These are phyloP conservation scores for Fusarium fracticaudum DNA, from an alignment of 2,329 filamentous ascomycete species.

Conservation along the genomic window DNA sequence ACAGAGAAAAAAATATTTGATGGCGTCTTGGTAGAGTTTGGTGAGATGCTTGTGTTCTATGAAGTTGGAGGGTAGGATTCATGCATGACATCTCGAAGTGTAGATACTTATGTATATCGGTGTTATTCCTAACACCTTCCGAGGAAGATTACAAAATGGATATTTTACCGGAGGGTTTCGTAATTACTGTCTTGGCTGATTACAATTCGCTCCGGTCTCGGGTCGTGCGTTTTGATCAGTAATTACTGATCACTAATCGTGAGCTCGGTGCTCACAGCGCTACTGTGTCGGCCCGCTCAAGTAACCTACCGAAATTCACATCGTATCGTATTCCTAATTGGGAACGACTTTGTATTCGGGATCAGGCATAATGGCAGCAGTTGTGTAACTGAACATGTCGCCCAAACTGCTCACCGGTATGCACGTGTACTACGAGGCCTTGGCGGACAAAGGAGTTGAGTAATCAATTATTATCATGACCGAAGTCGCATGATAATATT, in stretches of 20 bases:
- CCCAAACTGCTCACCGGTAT: not conserved
- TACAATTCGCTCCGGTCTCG: not conserved
- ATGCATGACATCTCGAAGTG: rapidly evolving
- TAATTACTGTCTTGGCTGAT: not conserved
- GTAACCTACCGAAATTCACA: not conserved
- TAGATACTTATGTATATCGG: too few species aligned
- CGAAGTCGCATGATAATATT: not conserved
- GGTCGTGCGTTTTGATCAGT: not conserved
- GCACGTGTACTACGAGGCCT: rapidly evolving
- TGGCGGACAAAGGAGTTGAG: rapidly evolving
- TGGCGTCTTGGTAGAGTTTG: rapidly evolving
- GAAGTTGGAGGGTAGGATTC: not conserved
- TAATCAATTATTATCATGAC: not conserved
- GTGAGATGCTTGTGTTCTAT: rapidly evolving
- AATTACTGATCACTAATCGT: not conserved
- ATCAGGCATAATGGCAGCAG: rapidly evolving
- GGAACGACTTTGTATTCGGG: rapidly evolving
- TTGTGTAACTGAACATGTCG: rapidly evolving
- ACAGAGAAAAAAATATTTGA: rapidly evolving
- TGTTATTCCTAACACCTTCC: not conserved
- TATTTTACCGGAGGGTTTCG: not conserved
- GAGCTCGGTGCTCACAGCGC: rapidly evolving
- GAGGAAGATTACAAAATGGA: rapidly evolving
- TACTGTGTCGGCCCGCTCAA: not conserved
- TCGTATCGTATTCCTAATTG: not conserved